Percentiles rank a stretch among this genome's conserved stretches.
phyloP scores from a whole-genome alignment of 768 basidiomycete genomes.

The Mycena indigotica region DNA sequence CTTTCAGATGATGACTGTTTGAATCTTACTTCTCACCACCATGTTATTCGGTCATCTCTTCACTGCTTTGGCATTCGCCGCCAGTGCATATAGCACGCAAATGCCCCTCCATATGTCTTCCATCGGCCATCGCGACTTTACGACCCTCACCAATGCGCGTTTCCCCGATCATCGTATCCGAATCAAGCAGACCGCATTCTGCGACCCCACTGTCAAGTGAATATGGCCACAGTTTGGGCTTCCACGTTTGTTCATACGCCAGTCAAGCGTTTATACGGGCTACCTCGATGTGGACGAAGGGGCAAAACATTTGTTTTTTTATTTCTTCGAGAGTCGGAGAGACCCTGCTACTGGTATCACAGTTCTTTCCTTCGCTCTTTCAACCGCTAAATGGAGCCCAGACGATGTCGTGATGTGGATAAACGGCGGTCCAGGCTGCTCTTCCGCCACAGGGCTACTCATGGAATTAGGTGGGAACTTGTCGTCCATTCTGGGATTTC shows the following conservation, averaged over 20 bases:
- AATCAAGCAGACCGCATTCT: constrained; percentile 62
- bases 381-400: not conserved
- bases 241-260: not conserved
- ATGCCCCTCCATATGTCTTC: constrained; percentile 30
- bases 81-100: not conserved
- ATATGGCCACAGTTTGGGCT: constrained; percentile 19
- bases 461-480: constrained; percentile 68
- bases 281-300: constrained; percentile 49
- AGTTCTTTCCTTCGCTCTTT: constrained; percentile 26
- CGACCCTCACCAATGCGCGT: constrained; percentile 46
- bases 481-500: not conserved
- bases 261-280: constrained; percentile 40
- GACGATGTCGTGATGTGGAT: constrained; percentile 77
- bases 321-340: constrained; percentile 72
- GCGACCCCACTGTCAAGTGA: constrained; percentile 66
- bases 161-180: constrained; percentile 59
- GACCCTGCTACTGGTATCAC: constrained; percentile 53
- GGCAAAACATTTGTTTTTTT: constrained; percentile 69
- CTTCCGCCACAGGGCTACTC: constrained; percentile 60
- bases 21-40: too few species aligned
- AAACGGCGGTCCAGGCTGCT: constrained; percentile 64
- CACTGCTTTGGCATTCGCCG: not conserved
- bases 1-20: too few species aligned
- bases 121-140: constrained; percentile 35
- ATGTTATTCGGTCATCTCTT: not conserved